Percentiles rank a stretch among this genome's conserved stretches.
These are phyloP conservation scores for Penicillium brevicompactum DNA, from an alignment of 2,329 filamentous ascomycete species.

Conservation along the genomic window DNA sequence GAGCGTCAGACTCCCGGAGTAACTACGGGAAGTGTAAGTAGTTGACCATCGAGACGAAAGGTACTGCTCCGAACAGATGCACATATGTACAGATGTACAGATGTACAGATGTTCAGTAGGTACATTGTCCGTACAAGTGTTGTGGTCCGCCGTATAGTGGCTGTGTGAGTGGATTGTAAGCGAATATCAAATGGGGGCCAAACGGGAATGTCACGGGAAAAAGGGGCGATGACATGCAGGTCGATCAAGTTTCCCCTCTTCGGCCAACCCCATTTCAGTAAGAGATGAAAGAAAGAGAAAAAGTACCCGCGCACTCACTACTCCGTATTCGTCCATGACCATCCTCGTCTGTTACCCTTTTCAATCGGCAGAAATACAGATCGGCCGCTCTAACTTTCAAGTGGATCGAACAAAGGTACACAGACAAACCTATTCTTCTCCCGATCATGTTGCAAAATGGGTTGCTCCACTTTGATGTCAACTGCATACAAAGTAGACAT, in stretches of 20 bases:
- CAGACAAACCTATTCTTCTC: background rate
- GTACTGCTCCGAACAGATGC: no score
- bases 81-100: no score
- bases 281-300: background rate
- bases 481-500: no score
- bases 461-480: background rate
- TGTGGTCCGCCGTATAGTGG: no score
- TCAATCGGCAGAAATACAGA: background rate
- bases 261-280: background rate
- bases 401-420: background rate
- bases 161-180: no score
- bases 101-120: no score
- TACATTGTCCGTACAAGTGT: no score
- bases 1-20: no score
- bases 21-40: no score
- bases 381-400: background rate
- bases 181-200: conserved; percentile 7
- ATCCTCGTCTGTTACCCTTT: background rate
- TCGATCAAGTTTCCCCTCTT: conserved; percentile 23
- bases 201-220: conserved; percentile 14
- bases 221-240: conserved; percentile 27
- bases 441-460: background rate
- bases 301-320: background rate
- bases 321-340: background rate
- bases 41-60: no score